phyloP scores from a whole-genome alignment of 345 rosid genomes.

The Citrus trifoliata region DNA sequence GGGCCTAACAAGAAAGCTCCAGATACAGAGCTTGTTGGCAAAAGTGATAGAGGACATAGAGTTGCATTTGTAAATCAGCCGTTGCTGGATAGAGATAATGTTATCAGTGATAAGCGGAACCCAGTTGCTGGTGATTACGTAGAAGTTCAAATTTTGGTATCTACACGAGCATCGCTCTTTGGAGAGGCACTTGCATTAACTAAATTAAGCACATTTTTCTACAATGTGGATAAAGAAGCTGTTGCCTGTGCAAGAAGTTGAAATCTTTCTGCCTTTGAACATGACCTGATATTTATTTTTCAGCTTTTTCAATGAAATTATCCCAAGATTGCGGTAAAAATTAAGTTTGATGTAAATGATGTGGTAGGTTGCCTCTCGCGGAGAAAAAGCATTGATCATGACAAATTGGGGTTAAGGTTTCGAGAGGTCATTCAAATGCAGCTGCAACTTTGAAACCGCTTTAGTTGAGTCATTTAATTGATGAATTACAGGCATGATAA shows the following conservation, averaged over 20 bases:
- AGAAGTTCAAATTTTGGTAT: conserved; percentile 64
- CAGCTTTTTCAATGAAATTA: not conserved
- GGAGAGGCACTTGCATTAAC: conserved; percentile 80
- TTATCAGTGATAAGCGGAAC: conserved; percentile 29
- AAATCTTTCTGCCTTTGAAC: not conserved
- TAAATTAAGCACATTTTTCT: conserved; percentile 58
- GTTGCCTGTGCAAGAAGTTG: conserved; percentile 46
- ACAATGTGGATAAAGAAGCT: conserved; percentile 31
- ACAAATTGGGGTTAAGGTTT: not conserved
- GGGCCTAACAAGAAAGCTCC: conserved; percentile 95
- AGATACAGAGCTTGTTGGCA: conserved; percentile 78
- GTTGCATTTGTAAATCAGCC: conserved; percentile 56
- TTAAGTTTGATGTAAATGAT: conserved; percentile 2
- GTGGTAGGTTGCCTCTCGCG: not conserved
- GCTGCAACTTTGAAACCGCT: not conserved
- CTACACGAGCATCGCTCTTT: conserved; percentile 66
- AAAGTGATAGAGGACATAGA: conserved; percentile 81
- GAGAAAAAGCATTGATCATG: not conserved
- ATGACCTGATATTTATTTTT: not conserved
- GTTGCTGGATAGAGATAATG: conserved; percentile 32
- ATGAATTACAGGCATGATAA: not conserved
- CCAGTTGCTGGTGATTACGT: conserved; percentile 74
- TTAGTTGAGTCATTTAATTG: not conserved
- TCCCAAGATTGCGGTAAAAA: not conserved
- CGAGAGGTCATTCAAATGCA: not conserved